Base-by-base conservation (phyloP, 495 filamentous ascomycete genomes). In the Alectoria sarmentosa region DNA sequence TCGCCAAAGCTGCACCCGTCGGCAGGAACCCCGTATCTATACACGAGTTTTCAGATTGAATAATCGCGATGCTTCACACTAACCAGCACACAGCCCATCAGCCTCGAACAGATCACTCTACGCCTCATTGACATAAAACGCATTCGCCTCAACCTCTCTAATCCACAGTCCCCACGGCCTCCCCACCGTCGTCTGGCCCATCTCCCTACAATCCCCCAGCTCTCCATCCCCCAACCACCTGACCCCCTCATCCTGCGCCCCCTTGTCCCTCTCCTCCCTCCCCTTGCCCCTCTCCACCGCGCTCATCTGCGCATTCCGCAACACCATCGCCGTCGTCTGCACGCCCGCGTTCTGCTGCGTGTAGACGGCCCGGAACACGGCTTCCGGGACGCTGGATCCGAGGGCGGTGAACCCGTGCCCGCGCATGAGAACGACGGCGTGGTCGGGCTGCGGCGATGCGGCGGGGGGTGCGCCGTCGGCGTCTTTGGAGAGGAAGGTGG, bases 321-420 rank as follows among this genome's bases (percentile, higher is more conserved):
- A 28, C 38, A 62, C 26, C 32, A 76, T 48, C 17, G 77, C 72
- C 9, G 68, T 66, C 14, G 74, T 72, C 66, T 80, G 76, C 19
- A 80, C 69, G 9, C 57, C 64, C 1, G 79, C 80, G 52, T 82
- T 83, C 66, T 71, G 69, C 55, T 75, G 71, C 4, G 80, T 78
- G 67, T 82, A 82, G 6, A 83, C 71, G 7, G 79, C 75, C 26
- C 73, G 70, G 59, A 70, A 74, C 6, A 83, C 77, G 5, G 69
- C 76, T 57, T 72, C 61, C 63, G 79, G 72, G 38, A 83, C 74
- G 38, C 42, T 73, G 0, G 66, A 65, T 0, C 72, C 79, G 3
- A 76, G 65, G 1, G 72, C 69, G 0, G 77, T 79, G 65, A 82
- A 81, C 10, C 80, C 82, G 57, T 83, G 82, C 13, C 76, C 75